These are phyloP conservation scores for Clonostachys byssicola DNA, from an alignment of 2,329 filamentous ascomycete species.

Conservation along the genomic window DNA sequence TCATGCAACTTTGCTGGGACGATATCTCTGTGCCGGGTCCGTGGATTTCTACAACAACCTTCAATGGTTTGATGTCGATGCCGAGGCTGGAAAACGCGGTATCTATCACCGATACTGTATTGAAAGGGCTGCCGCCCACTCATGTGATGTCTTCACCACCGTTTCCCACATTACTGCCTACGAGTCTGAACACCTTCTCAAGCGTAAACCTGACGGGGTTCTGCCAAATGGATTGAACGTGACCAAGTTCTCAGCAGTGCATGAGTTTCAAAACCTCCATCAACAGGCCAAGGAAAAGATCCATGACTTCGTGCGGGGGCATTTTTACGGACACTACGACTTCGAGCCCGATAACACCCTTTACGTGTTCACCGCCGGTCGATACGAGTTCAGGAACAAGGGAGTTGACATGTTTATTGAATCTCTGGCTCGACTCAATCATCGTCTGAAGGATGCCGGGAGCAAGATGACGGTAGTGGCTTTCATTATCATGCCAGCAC, in stretches of 20 bases:
- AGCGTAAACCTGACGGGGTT: slow-evolving; percentile 95
- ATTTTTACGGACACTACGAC: slow-evolving; percentile 98
- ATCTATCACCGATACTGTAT: slow-evolving; percentile 99
- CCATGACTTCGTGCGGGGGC: slow-evolving; percentile 93
- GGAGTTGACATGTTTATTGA: slow-evolving; percentile 99
- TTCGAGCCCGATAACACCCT: slow-evolving; percentile 96
- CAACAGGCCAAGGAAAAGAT: slow-evolving; percentile 97
- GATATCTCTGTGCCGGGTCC: slow-evolving; percentile 94
- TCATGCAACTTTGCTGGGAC: slow-evolving; percentile 89
- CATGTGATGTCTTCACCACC: slow-evolving; percentile 95
- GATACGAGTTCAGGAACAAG: slow-evolving; percentile 98
- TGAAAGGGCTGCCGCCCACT: slow-evolving; percentile 86
- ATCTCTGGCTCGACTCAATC: slow-evolving; percentile 88
- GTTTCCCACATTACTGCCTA: slow-evolving; percentile 98
- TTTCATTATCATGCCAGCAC: slow-evolving; percentile 98
- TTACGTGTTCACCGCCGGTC: slow-evolving; percentile 94
- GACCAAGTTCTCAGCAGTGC: slow-evolving; percentile 93
- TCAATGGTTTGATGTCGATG: slow-evolving; percentile 93
- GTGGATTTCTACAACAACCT: slow-evolving; percentile 99
- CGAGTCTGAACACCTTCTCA: slow-evolving; percentile 94
- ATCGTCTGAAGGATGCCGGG: slow-evolving; percentile 77
- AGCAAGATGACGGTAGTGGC: slow-evolving; percentile 94
- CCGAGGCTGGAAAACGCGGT: slow-evolving; percentile 93
- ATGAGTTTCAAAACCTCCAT: slow-evolving; percentile 98
- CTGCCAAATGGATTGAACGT: slow-evolving; percentile 96